A percentile compares a stretch with the other conserved stretches of the same genome.
Conservation (phyloP, 768 basidiomycete genomes). For the Pilatotrama ljubarskyi region DNA sequence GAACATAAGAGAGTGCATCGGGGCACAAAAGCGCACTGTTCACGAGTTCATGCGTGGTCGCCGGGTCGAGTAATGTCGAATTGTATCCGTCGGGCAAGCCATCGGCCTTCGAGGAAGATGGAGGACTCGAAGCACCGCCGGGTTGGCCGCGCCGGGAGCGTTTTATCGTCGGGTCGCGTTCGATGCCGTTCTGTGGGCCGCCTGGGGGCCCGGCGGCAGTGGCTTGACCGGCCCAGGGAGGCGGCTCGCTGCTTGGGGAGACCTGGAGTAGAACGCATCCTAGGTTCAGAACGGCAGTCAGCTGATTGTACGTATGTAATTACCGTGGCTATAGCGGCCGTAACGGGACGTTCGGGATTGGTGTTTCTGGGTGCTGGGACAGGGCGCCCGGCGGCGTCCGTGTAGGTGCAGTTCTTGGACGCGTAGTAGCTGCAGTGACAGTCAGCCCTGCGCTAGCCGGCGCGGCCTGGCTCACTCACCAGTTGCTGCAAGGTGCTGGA, state of each 20-base stretch:
- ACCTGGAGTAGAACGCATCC: not conserved
- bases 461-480: conserved; percentile 41
- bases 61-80: conserved; percentile 51
- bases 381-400: conserved; percentile 74
- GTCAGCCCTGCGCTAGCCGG: conserved; percentile 16
- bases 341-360: conserved; percentile 11
- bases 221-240: conserved; percentile 18
- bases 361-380: conserved; percentile 61
- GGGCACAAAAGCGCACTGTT: conserved; percentile 52
- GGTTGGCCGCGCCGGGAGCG: conserved; percentile 13
- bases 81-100: conserved; percentile 37
- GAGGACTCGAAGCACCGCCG: conserved; percentile 5
- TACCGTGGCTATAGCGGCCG: conserved; percentile 11
- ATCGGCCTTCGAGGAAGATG: conserved; percentile 7
- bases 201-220: conserved; percentile 9
- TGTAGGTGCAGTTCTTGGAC: conserved; percentile 79
- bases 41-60: conserved; percentile 70
- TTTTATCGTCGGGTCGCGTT: conserved; percentile 18
- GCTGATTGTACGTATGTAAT: not conserved
- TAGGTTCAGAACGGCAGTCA: not conserved
- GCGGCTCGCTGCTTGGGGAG: conserved; percentile 9
- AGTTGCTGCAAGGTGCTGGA: conserved; percentile 78
- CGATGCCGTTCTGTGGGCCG: conserved; percentile 3
- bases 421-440: conserved; percentile 64
- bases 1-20: conserved; percentile 9